A percentile compares a stretch with the other conserved stretches of the same genome.
Conservation (phyloP, 2,329 filamentous ascomycete species). For the Sarocladiaceae sp. region DNA sequence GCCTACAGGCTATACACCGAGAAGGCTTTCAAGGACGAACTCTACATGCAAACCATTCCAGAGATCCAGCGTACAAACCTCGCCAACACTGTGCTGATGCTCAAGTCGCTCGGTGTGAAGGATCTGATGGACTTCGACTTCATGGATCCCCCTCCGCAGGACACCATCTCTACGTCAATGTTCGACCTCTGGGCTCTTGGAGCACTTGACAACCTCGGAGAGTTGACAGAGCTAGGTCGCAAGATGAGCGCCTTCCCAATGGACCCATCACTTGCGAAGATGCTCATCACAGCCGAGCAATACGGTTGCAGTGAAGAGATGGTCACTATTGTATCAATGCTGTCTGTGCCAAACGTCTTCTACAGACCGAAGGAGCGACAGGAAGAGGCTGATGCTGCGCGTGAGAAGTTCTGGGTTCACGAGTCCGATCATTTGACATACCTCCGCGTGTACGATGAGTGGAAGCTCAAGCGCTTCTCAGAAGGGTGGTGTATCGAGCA, state of each 20-base stretch:
- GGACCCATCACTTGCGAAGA: conserved; percentile 92
- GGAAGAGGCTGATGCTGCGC: conserved; percentile 85
- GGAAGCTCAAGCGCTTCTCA: conserved; percentile 84
- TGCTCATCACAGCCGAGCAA: conserved; percentile 84
- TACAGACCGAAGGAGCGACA: conserved; percentile 95
- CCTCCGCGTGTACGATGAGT: conserved; percentile 92
- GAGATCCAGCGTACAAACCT: conserved; percentile 97
- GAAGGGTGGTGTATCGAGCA: conserved; percentile 92
- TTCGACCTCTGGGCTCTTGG: conserved; percentile 97
- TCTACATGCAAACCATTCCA: conserved; percentile 95
- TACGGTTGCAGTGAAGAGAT: conserved; percentile 97
- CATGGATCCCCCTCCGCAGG: conserved; percentile 97
- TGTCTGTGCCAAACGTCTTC: conserved; percentile 94
- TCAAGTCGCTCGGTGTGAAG: conserved; percentile 92
- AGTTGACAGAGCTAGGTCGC: conserved; percentile 78
- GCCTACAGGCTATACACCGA: conserved; percentile 94
- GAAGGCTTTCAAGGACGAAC: conserved; percentile 88
- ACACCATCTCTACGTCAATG: conserved; percentile 93
- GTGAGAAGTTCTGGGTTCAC: conserved; percentile 97
- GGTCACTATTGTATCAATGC: conserved; percentile 96
- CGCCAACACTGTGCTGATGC: conserved; percentile 86
- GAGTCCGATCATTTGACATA: conserved; percentile 96
- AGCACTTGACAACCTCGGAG: conserved; percentile 88
- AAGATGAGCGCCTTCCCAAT: conserved; percentile 98
- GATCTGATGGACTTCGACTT: conserved; percentile 97